Evolutionary conservation across 306 rosid species (phyloP).

Genomic region (Crataegus laevigata): DNA sequence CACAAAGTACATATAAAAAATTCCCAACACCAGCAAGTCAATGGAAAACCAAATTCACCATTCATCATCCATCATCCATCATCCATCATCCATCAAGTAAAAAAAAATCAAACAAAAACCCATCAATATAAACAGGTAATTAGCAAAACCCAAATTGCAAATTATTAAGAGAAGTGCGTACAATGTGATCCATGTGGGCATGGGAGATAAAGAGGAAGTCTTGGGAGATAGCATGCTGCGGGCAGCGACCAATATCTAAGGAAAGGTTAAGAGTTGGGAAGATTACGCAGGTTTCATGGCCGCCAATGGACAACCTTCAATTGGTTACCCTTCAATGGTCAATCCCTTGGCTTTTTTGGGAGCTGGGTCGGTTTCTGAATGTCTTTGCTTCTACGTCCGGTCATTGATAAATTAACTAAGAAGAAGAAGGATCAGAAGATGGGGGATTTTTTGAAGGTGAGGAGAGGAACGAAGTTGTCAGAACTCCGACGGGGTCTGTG

Average conservation of each 20-base stretch:
- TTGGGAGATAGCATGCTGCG: slow-evolving; percentile 71
- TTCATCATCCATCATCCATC: background rate
- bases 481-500: background rate
- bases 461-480: background rate
- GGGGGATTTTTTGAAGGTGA: background rate
- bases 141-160: background rate
- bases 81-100: too few relatives aligned
- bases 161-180: slow-evolving; percentile 21
- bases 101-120: background rate
- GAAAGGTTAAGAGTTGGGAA: slow-evolving; percentile 62
- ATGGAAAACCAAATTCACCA: background rate
- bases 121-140: background rate
- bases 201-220: slow-evolving; percentile 84
- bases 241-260: slow-evolving; percentile 94
- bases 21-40: background rate
- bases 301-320: slow-evolving; percentile 91
- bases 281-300: slow-evolving; percentile 88
- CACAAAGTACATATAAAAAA: background rate
- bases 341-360: slow-evolving; percentile 38
- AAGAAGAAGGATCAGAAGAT: background rate
- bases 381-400: slow-evolving; percentile 7
- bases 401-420: background rate
- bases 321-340: slow-evolving; percentile 66
- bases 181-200: slow-evolving; percentile 97
- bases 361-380: slow-evolving; percentile 7